These are phyloP conservation scores for Apophysomyces trapeziformis DNA, from an alignment of 371 early-diverging fungal species.

Conservation along the genomic window DNA sequence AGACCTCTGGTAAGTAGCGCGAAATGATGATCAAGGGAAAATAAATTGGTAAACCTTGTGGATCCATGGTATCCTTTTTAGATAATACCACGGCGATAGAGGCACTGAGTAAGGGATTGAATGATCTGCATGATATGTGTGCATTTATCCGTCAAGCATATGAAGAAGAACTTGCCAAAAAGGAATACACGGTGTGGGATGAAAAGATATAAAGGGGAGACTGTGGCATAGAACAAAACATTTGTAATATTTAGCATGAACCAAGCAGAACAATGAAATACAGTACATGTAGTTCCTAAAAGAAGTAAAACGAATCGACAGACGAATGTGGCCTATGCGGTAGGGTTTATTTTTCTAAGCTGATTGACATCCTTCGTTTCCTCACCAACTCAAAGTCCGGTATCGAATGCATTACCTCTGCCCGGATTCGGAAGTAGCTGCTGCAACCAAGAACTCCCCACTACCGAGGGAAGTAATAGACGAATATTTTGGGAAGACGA, in stretches of 20 bases:
- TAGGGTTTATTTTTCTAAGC: too few relatives aligned
- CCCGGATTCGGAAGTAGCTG: too few relatives aligned
- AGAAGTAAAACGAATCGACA: too few relatives aligned
- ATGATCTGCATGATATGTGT: constrained; percentile 77
- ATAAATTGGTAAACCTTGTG: background rate
- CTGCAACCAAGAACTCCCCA: too few relatives aligned
- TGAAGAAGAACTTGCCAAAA: constrained; percentile 56
- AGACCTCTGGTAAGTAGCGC: constrained; percentile 73
- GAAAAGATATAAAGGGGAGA: constrained; percentile 16
- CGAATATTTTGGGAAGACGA: too few relatives aligned
- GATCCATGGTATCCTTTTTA: constrained; percentile 17
- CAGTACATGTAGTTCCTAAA: background rate
- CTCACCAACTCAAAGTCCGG: too few relatives aligned
- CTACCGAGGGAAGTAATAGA: too few relatives aligned
- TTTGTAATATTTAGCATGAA: constrained; percentile 10
- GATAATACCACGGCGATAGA: constrained; percentile 82
- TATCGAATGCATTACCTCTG: too few relatives aligned
- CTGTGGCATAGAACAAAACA: background rate
- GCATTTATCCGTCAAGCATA: constrained; percentile 67
- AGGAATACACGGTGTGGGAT: constrained; percentile 35
- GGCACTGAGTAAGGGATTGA: constrained; percentile 86
- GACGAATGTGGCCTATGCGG: too few relatives aligned
- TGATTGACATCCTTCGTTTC: too few relatives aligned
- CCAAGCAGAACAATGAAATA: constrained; percentile 1
- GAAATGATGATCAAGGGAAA: background rate